Conservation (phyloP, 1,284 basidiomycete genomes). For the Singerocomus rubriflavus region DNA sequence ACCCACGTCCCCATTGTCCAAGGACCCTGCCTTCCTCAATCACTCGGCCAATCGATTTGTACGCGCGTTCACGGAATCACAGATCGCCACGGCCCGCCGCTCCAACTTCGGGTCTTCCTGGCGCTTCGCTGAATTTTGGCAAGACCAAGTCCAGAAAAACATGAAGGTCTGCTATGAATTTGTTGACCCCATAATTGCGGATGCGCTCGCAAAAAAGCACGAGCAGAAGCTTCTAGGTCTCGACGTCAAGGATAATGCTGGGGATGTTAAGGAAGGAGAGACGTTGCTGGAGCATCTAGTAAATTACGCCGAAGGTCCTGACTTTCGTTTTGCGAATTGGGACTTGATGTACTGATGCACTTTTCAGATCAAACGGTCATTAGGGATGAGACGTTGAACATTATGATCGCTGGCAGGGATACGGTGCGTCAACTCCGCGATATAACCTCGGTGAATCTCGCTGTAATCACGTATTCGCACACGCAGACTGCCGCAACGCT, state of each 20-base stretch:
- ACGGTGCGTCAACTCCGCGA: slow-evolving; percentile 30
- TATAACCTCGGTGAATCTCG: neutral
- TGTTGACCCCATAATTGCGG: slow-evolving; percentile 30
- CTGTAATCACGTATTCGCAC: slow-evolving; percentile 8
- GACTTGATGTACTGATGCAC: slow-evolving; percentile 4
- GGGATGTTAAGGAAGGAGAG: slow-evolving; percentile 18
- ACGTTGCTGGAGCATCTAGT: slow-evolving; percentile 33
- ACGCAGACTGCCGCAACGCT: slow-evolving; percentile 47
- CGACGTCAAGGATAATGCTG: neutral
- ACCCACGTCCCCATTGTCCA: slow-evolving; percentile 20
- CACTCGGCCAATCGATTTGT: slow-evolving; percentile 28
- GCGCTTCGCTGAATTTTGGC: slow-evolving; percentile 28
- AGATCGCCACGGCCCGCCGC: slow-evolving; percentile 11
- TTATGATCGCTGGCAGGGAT: slow-evolving; percentile 40
- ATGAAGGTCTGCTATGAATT: slow-evolving; percentile 22
- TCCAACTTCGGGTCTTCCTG: slow-evolving; percentile 22
- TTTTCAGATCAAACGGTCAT: slow-evolving; percentile 32
- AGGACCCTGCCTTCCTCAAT: slow-evolving; percentile 12
- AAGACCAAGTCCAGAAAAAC: slow-evolving; percentile 16
- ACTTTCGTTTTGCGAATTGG: neutral
- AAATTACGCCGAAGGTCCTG: slow-evolving; percentile 29
- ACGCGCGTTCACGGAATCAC: slow-evolving; percentile 25
- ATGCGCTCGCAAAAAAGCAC: slow-evolving; percentile 27
- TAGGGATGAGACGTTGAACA: slow-evolving; percentile 41
- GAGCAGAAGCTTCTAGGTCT: slow-evolving; percentile 3